These are phyloP conservation scores for Corinectria fuckeliana DNA, from an alignment of 2,329 filamentous ascomycete species.

Conservation along the genomic window DNA sequence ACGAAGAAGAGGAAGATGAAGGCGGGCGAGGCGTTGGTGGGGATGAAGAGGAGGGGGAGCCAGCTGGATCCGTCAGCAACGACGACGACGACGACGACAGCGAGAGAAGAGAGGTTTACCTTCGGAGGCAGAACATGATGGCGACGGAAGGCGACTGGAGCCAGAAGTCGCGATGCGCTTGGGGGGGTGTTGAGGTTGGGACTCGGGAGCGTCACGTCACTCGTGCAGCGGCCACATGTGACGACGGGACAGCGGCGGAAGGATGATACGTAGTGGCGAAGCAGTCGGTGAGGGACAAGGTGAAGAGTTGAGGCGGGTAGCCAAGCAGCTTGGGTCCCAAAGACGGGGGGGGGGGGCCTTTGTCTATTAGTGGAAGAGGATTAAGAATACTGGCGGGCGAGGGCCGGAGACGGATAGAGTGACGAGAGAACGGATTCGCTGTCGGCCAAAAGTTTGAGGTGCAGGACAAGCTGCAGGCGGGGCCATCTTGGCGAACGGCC, in stretches of 20 bases:
- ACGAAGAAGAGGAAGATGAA: constrained; percentile 90
- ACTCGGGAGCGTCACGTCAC: constrained; percentile 14
- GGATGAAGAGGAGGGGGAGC: constrained; percentile 87
- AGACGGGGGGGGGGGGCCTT: not conserved
- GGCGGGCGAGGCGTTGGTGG: constrained; percentile 82
- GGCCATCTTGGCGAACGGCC: not conserved
- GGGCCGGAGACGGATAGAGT: constrained; percentile 14
- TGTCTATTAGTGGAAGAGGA: constrained; percentile 7
- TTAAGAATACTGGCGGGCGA: constrained; percentile 24
- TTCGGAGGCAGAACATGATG: constrained; percentile 68
- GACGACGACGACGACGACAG: not conserved
- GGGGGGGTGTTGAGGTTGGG: constrained; percentile 9
- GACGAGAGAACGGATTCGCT: not conserved
- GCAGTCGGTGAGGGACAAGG: not conserved
- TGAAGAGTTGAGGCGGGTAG: not conserved
- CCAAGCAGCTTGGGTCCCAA: not conserved
- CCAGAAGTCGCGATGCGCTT: constrained; percentile 18
- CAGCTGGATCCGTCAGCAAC: constrained; percentile 59
- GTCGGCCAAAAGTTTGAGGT: constrained; percentile 13
- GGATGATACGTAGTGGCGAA: not conserved
- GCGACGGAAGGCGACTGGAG: constrained; percentile 6
- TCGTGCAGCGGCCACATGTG: constrained; percentile 17
- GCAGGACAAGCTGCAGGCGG: constrained; percentile 1
- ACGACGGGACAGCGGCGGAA: not conserved
- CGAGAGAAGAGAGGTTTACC: constrained; percentile 47